Conservation (phyloP, 2,329 filamentous ascomycete genomes). For the Paecilomyces dactylethromorphus region DNA sequence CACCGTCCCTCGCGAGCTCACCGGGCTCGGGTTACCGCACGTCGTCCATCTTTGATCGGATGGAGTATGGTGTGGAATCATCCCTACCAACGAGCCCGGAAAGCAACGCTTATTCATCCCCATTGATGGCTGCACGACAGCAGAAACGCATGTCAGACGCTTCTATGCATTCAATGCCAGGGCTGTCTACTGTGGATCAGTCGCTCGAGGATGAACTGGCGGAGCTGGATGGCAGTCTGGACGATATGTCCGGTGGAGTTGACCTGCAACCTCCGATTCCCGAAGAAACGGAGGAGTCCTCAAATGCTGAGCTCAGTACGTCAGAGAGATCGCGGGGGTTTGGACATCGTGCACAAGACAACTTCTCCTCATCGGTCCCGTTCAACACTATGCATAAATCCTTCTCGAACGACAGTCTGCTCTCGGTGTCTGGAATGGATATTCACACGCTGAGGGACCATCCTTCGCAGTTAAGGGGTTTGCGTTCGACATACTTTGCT, state of each 20-base stretch:
- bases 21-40: constrained; percentile 56
- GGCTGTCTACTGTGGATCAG: constrained; percentile 5
- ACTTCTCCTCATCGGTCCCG: constrained; percentile 19
- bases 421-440: constrained; percentile 81
- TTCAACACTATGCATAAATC: constrained; percentile 54
- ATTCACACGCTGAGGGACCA: constrained; percentile 74
- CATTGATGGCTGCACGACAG: constrained; percentile 58
- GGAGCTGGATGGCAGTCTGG: constrained; percentile 15
- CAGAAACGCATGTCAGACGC: constrained; percentile 52
- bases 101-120: constrained; percentile 59
- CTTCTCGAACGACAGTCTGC: constrained; percentile 78
- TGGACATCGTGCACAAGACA: neutral
- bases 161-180: constrained; percentile 38
- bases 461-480: constrained; percentile 60
- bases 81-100: constrained; percentile 77
- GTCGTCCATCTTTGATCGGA: constrained; percentile 71
- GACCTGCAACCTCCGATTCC: constrained; percentile 30
- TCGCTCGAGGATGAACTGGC: constrained; percentile 4
- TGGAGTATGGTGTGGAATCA: constrained; percentile 56
- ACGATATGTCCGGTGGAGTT: constrained; percentile 7
- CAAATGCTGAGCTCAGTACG: constrained; percentile 10
- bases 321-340: constrained; percentile 11
- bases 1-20: constrained; percentile 73
- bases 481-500: constrained; percentile 46
- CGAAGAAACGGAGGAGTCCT: constrained; percentile 31